Conservation (phyloP, 1,284 basidiomycete species). For the Sparassis latifolia region DNA sequence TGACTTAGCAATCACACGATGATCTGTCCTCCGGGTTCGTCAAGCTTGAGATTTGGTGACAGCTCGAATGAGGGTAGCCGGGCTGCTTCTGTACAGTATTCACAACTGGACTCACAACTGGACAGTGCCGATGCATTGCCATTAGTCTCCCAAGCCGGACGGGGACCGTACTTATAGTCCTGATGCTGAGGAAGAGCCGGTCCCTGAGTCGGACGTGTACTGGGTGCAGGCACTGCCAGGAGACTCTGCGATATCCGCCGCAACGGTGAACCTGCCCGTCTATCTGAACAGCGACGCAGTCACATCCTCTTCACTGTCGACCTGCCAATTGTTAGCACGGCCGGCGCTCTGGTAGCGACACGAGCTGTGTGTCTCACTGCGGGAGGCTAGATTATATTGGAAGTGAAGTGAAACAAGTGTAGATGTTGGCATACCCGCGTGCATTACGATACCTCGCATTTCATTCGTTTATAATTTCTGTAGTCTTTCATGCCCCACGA, state of each 20-base stretch:
- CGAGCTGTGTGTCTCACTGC: slow-evolving; percentile 81
- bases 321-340: slow-evolving; percentile 65
- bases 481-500: too few relatives aligned
- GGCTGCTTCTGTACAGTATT: too few relatives aligned
- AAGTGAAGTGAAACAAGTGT: slow-evolving; percentile 2
- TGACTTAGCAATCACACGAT: too few relatives aligned
- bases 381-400: slow-evolving; percentile 23
- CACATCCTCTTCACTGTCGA: slow-evolving; percentile 86
- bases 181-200: too few relatives aligned
- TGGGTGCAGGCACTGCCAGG: slow-evolving; percentile 77
- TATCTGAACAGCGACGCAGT: slow-evolving; percentile 88
- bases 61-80: too few relatives aligned
- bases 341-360: slow-evolving; percentile 65
- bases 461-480: too few relatives aligned
- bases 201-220: slow-evolving; percentile 75
- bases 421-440: slow-evolving; percentile 13
- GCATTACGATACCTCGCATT: slow-evolving; percentile 14
- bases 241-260: slow-evolving; percentile 28
- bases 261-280: slow-evolving; percentile 76
- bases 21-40: too few relatives aligned
- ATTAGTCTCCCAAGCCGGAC: too few relatives aligned
- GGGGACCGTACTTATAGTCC: too few relatives aligned
- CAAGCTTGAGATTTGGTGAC: too few relatives aligned
- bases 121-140: too few relatives aligned
- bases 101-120: too few relatives aligned